Evolutionary conservation across 768 basidiomycete genomes (phyloP).

Genomic region (Lactarius akahatsu): DNA sequence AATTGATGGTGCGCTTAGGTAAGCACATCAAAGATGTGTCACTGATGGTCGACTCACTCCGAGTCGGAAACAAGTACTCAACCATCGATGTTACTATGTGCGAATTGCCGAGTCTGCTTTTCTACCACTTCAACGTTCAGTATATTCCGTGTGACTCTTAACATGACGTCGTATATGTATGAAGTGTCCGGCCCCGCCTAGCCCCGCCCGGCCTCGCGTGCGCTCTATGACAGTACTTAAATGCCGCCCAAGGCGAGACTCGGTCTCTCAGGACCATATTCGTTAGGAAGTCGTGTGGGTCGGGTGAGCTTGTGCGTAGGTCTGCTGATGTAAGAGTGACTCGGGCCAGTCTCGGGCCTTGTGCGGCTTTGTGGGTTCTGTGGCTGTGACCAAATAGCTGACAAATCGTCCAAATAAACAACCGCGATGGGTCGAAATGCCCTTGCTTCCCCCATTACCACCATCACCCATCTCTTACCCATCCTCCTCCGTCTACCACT

Average conservation of each 20-base stretch:
- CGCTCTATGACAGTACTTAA: too few species aligned
- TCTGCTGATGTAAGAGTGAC: neutral
- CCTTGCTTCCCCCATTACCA: slow-evolving; percentile 32
- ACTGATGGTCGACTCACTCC: neutral
- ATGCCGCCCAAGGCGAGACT: neutral
- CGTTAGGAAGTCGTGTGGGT: neutral
- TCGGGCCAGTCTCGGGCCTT: neutral
- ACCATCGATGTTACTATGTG: too few species aligned
- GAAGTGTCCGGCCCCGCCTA: neutral
- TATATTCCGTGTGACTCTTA: neutral
- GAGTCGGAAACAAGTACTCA: too few species aligned
- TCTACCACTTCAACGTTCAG: too few species aligned
- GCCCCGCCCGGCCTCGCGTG: neutral
- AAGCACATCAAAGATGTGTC: neutral
- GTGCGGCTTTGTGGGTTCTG: neutral
- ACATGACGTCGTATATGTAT: neutral
- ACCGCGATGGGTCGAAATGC: slow-evolving; percentile 29
- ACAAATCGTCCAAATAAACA: slow-evolving; percentile 43
- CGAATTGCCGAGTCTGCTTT: too few species aligned
- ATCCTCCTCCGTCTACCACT: slow-evolving; percentile 35
- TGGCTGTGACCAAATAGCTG: slow-evolving; percentile 38
- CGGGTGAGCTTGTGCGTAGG: neutral
- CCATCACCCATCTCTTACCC: slow-evolving; percentile 30
- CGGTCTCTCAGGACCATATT: neutral
- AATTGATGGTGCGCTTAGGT: neutral